Percentiles rank a stretch among this genome's conserved stretches.
Conservation (phyloP, 169 alveolate species). For the Eimeria zaria region DNA sequence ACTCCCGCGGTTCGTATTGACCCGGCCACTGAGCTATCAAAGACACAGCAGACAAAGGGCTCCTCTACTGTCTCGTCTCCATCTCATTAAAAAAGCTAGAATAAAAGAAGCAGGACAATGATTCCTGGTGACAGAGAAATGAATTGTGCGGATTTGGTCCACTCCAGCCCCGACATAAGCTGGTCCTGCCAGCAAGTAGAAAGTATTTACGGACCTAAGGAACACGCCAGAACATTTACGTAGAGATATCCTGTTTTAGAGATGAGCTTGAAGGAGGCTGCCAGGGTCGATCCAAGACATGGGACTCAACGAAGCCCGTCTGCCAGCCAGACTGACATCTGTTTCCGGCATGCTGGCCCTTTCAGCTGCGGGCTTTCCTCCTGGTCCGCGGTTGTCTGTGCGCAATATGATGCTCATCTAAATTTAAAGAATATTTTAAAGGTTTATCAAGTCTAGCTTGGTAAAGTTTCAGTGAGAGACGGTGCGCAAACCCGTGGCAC, state of each 20-base stretch:
- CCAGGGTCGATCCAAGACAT: slow-evolving; percentile 57
- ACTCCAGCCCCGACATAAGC: slow-evolving; percentile 72
- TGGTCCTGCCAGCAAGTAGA: not conserved
- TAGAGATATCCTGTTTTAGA: not conserved
- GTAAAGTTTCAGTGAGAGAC: no score
- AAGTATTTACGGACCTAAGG: not conserved
- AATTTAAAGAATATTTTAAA: no score
- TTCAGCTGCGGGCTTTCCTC: not conserved
- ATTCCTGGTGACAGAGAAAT: slow-evolving; percentile 16
- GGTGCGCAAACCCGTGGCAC: no score
- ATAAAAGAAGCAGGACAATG: not conserved
- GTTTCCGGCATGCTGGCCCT: slow-evolving; percentile 53
- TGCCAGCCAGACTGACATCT: slow-evolving; percentile 73
- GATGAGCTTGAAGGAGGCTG: slow-evolving; percentile 12
- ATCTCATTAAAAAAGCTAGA: not conserved
- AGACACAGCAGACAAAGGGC: not conserved
- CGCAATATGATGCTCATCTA: not conserved
- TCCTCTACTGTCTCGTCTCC: not conserved
- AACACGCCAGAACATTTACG: slow-evolving; percentile 36
- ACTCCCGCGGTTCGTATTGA: not conserved
- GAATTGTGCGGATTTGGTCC: slow-evolving; percentile 73
- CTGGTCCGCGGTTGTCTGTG: not conserved
- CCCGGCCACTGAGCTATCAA: slow-evolving; percentile 32
- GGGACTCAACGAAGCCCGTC: slow-evolving; percentile 57
- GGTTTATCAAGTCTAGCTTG: no score